A percentile compares a stretch with the other conserved stretches of the same genome.
Conservation (phyloP, 2,329 filamentous ascomycete genomes). For the Paramyrothecium sp. region DNA sequence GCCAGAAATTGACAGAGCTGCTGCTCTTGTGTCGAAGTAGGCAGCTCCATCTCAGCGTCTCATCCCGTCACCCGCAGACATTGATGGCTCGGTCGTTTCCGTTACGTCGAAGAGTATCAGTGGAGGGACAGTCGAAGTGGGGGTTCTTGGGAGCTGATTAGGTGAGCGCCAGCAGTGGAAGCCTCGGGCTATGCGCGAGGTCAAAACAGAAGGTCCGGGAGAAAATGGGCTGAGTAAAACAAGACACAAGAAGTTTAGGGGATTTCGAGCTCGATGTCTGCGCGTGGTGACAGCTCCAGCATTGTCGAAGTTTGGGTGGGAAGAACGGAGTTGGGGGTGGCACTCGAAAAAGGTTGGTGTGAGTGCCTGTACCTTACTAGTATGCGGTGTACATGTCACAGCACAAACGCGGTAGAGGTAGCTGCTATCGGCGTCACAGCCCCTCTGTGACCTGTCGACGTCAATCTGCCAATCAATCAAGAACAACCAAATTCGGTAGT, state of each 20-base stretch:
- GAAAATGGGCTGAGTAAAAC: too few species aligned
- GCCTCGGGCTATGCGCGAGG: too few species aligned
- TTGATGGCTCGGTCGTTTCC: background rate
- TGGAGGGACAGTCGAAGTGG: background rate
- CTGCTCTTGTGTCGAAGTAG: conserved; percentile 68
- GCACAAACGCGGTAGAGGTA: background rate
- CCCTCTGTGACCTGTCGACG: background rate
- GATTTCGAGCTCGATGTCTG: too few species aligned
- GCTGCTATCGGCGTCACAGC: background rate
- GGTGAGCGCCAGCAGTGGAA: too few species aligned
- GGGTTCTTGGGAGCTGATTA: background rate
- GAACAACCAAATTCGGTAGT: background rate
- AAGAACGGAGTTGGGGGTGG: background rate
- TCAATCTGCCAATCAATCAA: background rate
- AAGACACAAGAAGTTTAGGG: too few species aligned
- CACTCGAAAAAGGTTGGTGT: background rate
- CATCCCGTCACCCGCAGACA: conserved; percentile 19
- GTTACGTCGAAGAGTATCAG: background rate
- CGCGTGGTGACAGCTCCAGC: background rate
- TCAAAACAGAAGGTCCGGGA: too few species aligned
- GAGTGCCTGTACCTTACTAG: too few species aligned
- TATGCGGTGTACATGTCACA: background rate
- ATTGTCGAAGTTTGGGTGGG: background rate
- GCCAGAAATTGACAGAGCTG: conserved; percentile 82
- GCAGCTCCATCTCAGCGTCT: conserved; percentile 45